Evolutionary conservation across 768 basidiomycete species (phyloP).

Genomic region (Pleurotus salmoneostramineus): DNA sequence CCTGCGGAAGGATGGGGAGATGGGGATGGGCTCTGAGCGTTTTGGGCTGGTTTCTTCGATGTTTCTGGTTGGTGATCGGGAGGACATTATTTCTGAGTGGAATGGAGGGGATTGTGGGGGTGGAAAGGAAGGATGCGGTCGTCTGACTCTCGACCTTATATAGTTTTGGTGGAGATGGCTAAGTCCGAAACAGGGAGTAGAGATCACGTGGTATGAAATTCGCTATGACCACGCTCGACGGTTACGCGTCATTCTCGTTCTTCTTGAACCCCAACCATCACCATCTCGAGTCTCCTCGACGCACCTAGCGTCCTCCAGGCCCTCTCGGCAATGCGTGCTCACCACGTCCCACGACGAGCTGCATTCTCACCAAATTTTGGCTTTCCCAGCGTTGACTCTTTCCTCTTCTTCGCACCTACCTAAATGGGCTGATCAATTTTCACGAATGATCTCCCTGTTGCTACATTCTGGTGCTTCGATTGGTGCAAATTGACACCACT

Average conservation of each 20-base stretch:
- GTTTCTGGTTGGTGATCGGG: constrained; percentile 26
- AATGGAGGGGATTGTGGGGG: constrained; percentile 4
- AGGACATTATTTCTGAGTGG: constrained; percentile 24
- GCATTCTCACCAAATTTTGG: neutral
- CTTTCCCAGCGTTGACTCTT: neutral
- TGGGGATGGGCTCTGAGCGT: constrained; percentile 66
- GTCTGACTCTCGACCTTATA: constrained; percentile 4
- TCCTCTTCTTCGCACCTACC: neutral
- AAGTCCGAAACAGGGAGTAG: constrained; percentile 8
- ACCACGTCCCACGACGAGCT: neutral
- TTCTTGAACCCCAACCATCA: neutral
- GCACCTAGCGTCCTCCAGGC: neutral
- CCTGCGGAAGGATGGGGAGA: constrained; percentile 38
- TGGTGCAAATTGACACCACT: neutral
- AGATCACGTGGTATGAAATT: constrained; percentile 1
- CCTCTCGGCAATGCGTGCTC: neutral
- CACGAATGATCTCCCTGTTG: neutral
- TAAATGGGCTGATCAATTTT: neutral
- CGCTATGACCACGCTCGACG: neutral
- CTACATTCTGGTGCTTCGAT: neutral
- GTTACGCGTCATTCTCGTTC: neutral
- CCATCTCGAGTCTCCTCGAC: neutral
- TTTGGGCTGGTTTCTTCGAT: constrained; percentile 25
- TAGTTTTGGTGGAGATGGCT: constrained; percentile 4
- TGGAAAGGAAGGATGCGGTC: constrained; percentile 7